These are phyloP conservation scores for Rutstroemia sydowiana DNA, from an alignment of 2,329 filamentous ascomycete species.

Conservation along the genomic window DNA sequence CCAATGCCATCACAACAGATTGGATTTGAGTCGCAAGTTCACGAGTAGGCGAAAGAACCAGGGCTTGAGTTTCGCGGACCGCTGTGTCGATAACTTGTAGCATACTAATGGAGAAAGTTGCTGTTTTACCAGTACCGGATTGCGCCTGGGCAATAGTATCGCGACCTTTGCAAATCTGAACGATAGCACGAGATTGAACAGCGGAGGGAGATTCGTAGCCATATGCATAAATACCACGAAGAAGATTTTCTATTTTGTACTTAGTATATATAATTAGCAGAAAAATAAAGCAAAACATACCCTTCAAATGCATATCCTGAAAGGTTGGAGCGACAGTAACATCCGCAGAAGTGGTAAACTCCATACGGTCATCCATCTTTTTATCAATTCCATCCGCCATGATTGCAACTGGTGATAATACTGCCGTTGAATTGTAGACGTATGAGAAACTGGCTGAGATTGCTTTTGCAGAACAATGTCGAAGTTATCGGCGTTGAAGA, in stretches of 20 bases:
- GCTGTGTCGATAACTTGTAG: conserved; percentile 93
- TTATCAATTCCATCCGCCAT: conserved; percentile 93
- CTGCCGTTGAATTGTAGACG: background rate
- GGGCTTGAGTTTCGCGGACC: conserved; percentile 85
- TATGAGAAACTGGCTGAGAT: conserved; percentile 2
- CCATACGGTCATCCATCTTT: conserved; percentile 92
- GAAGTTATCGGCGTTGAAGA: background rate
- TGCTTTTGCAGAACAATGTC: conserved; percentile 1
- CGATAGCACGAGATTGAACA: conserved; percentile 95
- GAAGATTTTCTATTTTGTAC: conserved; percentile 62
- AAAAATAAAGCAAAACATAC: conserved; percentile 31
- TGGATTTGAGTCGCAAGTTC: conserved; percentile 98
- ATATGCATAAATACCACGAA: conserved; percentile 96
- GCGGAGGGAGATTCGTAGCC: conserved; percentile 97
- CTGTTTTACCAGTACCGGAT: conserved; percentile 94
- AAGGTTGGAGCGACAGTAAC: conserved; percentile 92
- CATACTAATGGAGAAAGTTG: conserved; percentile 93
- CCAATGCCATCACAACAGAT: conserved; percentile 98
- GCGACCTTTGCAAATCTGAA: conserved; percentile 97
- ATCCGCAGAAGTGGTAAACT: conserved; percentile 97
- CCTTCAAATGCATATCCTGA: conserved; percentile 88
- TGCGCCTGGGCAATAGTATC: conserved; percentile 98
- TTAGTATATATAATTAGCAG: background rate
- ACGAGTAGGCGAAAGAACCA: conserved; percentile 91
- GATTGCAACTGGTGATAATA: conserved; percentile 20